Evolutionary conservation across 2,329 filamentous ascomycete species (phyloP).

Genomic region (Dryadomyces quercus-mongolicae): DNA sequence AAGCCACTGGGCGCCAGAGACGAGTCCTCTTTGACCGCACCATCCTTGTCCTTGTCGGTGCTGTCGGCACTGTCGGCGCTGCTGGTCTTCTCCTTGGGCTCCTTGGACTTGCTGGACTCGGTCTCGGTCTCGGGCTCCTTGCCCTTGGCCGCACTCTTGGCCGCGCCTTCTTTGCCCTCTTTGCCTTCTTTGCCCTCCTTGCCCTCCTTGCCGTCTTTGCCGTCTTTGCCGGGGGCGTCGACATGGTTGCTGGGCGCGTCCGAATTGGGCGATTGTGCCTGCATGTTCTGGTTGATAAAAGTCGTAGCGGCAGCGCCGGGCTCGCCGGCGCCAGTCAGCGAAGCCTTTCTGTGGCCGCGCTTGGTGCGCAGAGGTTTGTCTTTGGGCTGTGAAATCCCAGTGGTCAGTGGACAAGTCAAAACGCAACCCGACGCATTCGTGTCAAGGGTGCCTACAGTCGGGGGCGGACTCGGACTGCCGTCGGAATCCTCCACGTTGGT

Average conservation of each 20-base stretch:
- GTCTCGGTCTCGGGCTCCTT: slow-evolving; percentile 21
- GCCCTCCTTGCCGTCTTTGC: slow-evolving; percentile 18
- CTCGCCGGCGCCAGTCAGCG: slow-evolving; percentile 32
- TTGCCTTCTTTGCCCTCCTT: slow-evolving; percentile 18
- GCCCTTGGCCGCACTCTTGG: slow-evolving; percentile 7
- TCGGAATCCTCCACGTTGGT: slow-evolving; percentile 68
- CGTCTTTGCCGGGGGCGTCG: slow-evolving; percentile 14
- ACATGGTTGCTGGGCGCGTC: slow-evolving; percentile 39
- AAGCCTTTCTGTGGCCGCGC: slow-evolving; percentile 55
- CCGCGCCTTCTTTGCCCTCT: slow-evolving; percentile 17
- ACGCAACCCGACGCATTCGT: too few species aligned
- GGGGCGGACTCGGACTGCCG: slow-evolving; percentile 66
- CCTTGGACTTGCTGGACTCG: slow-evolving; percentile 18
- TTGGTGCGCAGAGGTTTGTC: slow-evolving; percentile 68
- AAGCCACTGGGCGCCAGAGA: slow-evolving; percentile 28
- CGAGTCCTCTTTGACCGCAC: neutral
- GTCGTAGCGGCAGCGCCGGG: slow-evolving; percentile 24
- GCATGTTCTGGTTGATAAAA: slow-evolving; percentile 34
- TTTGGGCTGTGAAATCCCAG: slow-evolving; percentile 43
- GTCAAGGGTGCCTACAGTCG: slow-evolving; percentile 44
- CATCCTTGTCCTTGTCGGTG: slow-evolving; percentile 1
- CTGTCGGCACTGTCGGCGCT: neutral
- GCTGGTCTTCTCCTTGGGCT: slow-evolving; percentile 12
- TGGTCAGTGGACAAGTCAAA: slow-evolving; percentile 5
- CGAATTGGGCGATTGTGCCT: slow-evolving; percentile 35